Base-by-base conservation (phyloP, 257 asterid species). In the Ligustrum vulgare region DNA sequence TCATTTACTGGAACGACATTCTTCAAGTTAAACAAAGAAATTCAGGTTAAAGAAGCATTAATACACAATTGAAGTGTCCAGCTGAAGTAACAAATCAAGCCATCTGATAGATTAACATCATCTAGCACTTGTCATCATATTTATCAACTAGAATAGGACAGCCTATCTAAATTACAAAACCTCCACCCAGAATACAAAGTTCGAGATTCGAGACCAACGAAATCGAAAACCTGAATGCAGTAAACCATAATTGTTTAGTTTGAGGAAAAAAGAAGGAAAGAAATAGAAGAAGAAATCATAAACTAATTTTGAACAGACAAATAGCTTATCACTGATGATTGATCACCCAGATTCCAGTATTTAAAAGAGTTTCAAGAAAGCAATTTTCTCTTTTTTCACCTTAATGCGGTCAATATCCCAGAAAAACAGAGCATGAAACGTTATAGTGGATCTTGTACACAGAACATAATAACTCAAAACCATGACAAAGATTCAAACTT, bases 401-500 rank as follows among this genome's bases (percentile, higher is more conserved):
- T 31, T 4, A 67, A 22, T 5, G 22, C 16, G 56, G 37, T 64
- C 20, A 72, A 32, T 6, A 25, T 41, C 37, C 22, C 11, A 32
- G 0, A 33, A 33, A 4, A 33, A 34, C 71, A 18, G 28, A 67
- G 2, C 54, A 69, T 9, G 47, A 54, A 51, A 51, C 25, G 62
- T 8, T 35, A 60, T 12, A 60, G 34, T 22, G 67, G 67, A 25
- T 60, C 60, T 20, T 0, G 68, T 60, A 25, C 63, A 47, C 23
- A 51, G 13, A 72, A 25, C 70, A 63, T 41, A 72, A 72, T 72
- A 33, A 25, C 62, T 9, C 23, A 23, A 47, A 60, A 69, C 34
- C 41, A 58, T 13, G 2, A 41, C 54, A 72, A 72, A 63, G 70
- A 71, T 78, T 32, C 72, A 47, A 80, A 45, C 60, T 78, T 73